phyloP scores from a whole-genome alignment of 176 grass and related monocot species.

The Juncus inflexus region DNA sequence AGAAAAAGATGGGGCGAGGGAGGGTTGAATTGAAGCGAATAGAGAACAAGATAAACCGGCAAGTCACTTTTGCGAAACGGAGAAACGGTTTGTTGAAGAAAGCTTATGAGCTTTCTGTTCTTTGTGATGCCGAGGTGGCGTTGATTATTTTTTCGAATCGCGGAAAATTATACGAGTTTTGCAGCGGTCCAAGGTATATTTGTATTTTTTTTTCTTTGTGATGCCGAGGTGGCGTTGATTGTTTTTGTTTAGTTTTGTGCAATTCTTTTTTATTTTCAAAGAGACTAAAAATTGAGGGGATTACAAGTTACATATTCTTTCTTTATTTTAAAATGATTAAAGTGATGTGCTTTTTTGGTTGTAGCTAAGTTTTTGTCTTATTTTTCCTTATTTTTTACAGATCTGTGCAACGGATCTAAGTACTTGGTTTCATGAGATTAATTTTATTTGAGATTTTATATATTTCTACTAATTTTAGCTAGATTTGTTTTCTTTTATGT shows the following conservation, averaged over 20 bases:
- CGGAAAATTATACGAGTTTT: slow-evolving; percentile 95
- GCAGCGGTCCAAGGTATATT: slow-evolving; percentile 56
- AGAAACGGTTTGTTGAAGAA: slow-evolving; percentile 89
- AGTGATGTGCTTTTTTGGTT: neutral
- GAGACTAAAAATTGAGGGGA: no score
- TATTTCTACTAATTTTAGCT: no score
- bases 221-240: no score
- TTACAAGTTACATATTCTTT: no score
- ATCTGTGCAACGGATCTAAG: neutral
- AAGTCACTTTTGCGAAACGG: slow-evolving; percentile 94
- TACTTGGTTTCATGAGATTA: no score
- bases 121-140: slow-evolving; percentile 89
- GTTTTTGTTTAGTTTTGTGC: neutral
- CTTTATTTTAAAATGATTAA: neutral
- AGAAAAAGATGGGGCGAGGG: slow-evolving; percentile 67
- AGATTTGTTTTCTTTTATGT: no score
- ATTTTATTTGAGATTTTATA: no score
- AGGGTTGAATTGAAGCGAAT: slow-evolving; percentile 96
- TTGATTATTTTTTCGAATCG: slow-evolving; percentile 94
- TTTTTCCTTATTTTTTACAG: neutral
- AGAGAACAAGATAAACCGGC: slow-evolving; percentile 99
- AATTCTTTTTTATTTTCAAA: neutral
- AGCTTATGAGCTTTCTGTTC: slow-evolving; percentile 90
- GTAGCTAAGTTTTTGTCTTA: neutral
- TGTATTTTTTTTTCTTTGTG: slow-evolving; percentile 14